Conservation (phyloP, 306 rosid genomes). For the Corylus americana region DNA sequence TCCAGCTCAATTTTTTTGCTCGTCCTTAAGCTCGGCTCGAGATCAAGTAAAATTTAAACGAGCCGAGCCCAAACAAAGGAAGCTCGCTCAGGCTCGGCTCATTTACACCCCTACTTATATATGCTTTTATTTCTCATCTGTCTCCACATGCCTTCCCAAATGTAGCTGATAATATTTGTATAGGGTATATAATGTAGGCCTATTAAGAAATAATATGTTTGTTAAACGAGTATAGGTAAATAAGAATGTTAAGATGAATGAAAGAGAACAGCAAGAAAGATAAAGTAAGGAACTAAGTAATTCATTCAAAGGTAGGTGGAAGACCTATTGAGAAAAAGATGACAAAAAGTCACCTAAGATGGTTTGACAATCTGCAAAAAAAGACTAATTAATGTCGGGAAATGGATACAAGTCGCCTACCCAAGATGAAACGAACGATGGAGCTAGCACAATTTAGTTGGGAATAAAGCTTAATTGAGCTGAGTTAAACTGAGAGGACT, state of each 20-base stretch:
- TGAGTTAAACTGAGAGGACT: not conserved
- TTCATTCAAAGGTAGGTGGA: too few species aligned
- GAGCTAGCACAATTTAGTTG: not conserved
- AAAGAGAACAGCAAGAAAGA: not conserved
- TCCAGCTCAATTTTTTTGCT: too few species aligned
- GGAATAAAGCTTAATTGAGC: not conserved
- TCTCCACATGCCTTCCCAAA: not conserved
- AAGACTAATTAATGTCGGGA: not conserved
- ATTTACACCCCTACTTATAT: not conserved
- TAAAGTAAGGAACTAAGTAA: not conserved
- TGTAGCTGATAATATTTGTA: not conserved
- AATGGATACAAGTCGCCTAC: not conserved
- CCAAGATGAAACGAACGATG: not conserved
- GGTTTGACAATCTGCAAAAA: too few species aligned
- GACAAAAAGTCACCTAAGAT: too few species aligned
- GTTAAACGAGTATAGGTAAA: not conserved
- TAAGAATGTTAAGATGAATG: not conserved
- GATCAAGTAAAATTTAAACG: too few species aligned
- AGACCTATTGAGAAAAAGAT: too few species aligned
- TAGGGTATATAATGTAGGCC: not conserved
- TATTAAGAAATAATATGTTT: not conserved
- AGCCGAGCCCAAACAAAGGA: too few species aligned
- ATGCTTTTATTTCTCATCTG: not conserved
- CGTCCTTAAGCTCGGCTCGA: too few species aligned
- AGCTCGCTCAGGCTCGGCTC: too few species aligned